Evolutionary conservation across 2,329 filamentous ascomycete genomes (phyloP), one percentile per base, ranked within the genome.

Genomic region (Colletotrichum sp.): DNA sequence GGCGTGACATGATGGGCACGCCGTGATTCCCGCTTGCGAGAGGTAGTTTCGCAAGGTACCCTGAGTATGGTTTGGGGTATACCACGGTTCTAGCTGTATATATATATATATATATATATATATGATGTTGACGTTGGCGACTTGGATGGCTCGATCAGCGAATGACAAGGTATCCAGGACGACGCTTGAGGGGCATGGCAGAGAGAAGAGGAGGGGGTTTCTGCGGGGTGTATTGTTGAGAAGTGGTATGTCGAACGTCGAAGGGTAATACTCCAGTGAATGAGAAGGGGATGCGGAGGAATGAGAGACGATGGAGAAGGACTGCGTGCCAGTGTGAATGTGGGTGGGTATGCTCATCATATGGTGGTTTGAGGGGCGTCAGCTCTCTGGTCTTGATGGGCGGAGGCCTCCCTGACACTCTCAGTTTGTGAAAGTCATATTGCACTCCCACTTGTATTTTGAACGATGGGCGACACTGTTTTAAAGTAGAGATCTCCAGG

Each of bases 401-500:
- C 1, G 7, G 44, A 52, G 10, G n/a, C 44, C n/a, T 21, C 6
- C n/a, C 44, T 24, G 10, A 4, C 44, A 5, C 3, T 13, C 44
- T 21, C 10, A 21, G n/a, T 52, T 2, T 21, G n/a, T 52, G 44
- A 21, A 13, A 52, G 44, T 13, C 44, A 21, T 2, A 2, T 21
- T 52, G 10, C 1, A 3, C 44, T 52, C 1, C 12, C 6, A 21
- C n/a, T 13, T 52, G n/a, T 13, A 24, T 52, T 21, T 21, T 52
- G n/a, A 21, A 52, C n/a, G 6, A 21, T 5, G 10, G 12, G n/a
- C n/a, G 6, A 1, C 1, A 13, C 6, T 13, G 0, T 21, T 21
- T 13, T 13, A 21, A 52, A 21, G 44, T 2, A 8, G 44, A 52
- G 7, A 49, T 26, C 24, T 26, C 24, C 24, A 26, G 24, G 24